phyloP scores from a whole-genome alignment of 148 eudicot species.

The Beta vulgaris region DNA sequence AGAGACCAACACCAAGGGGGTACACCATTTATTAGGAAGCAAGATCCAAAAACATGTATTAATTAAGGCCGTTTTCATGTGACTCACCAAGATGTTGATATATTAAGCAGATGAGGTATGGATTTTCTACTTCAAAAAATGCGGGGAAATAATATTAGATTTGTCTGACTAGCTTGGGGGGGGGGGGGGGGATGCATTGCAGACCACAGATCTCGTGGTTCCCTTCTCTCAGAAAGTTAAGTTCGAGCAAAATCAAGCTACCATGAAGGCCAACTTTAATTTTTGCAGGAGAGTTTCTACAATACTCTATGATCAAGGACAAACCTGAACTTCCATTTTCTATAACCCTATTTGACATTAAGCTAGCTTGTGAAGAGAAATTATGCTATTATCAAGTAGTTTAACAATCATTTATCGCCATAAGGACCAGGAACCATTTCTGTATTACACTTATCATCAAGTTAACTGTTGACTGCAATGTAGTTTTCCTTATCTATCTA shows the following conservation, averaged over 20 bases:
- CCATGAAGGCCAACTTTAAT: neutral
- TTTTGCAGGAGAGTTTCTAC: neutral
- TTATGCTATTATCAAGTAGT: too few relatives aligned
- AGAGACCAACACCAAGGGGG: neutral
- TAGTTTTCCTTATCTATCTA: too few relatives aligned
- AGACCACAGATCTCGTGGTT: neutral
- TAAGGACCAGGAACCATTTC: too few relatives aligned
- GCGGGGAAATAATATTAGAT: neutral
- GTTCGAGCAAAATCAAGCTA: too few relatives aligned
- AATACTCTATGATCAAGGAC: too few relatives aligned
- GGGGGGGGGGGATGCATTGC: neutral
- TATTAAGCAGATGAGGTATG: neutral
- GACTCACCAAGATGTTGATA: neutral
- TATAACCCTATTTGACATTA: too few relatives aligned
- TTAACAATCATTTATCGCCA: too few relatives aligned
- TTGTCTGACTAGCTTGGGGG: neutral
- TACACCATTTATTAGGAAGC: neutral
- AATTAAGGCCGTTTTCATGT: neutral
- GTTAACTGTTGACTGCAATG: too few relatives aligned
- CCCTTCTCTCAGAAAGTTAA: too few relatives aligned
- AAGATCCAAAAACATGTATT: neutral
- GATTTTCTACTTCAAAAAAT: neutral
- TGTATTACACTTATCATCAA: too few relatives aligned
- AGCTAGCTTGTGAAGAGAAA: too few relatives aligned
- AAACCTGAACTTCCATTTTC: too few relatives aligned